Conservation (phyloP, 2,329 filamentous ascomycete species). For the Phialocephala sp. region DNA sequence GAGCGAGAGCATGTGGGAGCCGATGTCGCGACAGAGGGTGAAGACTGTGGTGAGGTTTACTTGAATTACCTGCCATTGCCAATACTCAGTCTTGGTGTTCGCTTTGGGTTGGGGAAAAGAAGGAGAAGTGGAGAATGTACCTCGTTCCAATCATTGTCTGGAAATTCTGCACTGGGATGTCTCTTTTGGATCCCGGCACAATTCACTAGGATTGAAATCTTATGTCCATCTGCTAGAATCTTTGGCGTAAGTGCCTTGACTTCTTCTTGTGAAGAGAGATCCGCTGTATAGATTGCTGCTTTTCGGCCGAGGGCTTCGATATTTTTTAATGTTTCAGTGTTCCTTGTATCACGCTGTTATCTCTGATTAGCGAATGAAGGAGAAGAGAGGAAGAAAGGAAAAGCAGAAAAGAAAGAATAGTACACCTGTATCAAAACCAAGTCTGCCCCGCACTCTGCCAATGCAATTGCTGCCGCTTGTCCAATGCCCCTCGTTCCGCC, state of each 20-base stretch:
- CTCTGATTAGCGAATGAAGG: conserved; percentile 9
- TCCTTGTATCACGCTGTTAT: conserved; percentile 38
- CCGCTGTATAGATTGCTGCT: conserved; percentile 70
- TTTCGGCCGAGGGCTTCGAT: conserved; percentile 71
- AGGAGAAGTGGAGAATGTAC: conserved; percentile 31
- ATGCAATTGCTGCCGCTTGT: conserved; percentile 44
- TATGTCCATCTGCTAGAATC: conserved; percentile 58
- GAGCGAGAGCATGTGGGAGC: conserved; percentile 73
- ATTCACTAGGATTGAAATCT: conserved; percentile 52
- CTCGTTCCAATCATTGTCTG: conserved; percentile 47
- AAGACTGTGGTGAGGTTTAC: conserved; percentile 88
- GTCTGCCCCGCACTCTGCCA: conserved; percentile 48
- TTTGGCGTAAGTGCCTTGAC: conserved; percentile 65
- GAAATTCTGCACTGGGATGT: conserved; percentile 47
- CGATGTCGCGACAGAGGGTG: conserved; percentile 76
- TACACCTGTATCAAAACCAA: conserved; percentile 48
- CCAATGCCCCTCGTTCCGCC: conserved; percentile 48
- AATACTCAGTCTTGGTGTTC: conserved; percentile 32
- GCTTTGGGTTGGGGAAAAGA: conserved; percentile 49
- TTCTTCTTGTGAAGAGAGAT: conserved; percentile 66
- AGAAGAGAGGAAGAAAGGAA: neutral
- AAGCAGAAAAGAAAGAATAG: conserved; percentile 15
- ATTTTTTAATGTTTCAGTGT: conserved; percentile 59
- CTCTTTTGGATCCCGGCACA: conserved; percentile 50
- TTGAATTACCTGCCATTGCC: conserved; percentile 63